Evolutionary conservation across 2,329 filamentous ascomycete genomes (phyloP).

Genomic region (Alternaria tenuissima): DNA sequence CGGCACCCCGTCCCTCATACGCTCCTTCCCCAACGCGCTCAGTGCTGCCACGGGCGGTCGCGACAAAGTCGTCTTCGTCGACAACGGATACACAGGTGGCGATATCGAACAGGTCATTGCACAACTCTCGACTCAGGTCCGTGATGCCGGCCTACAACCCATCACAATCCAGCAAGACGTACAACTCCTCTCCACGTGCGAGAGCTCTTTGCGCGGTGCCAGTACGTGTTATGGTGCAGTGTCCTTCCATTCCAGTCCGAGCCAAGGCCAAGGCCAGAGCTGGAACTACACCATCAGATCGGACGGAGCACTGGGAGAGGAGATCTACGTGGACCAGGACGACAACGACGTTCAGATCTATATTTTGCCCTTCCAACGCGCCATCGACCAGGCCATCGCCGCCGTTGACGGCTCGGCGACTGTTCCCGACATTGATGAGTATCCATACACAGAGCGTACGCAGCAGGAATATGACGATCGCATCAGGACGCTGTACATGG

Average conservation of each 20-base stretch:
- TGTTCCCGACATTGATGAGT: conserved; percentile 64
- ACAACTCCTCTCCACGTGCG: conserved; percentile 70
- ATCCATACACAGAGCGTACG: conserved; percentile 77
- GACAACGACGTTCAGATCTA: conserved; percentile 82
- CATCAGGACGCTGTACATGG: conserved; percentile 76
- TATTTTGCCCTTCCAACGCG: conserved; percentile 78
- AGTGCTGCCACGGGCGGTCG: conserved; percentile 64
- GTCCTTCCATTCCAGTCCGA: conserved; percentile 78
- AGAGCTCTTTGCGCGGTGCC: conserved; percentile 65
- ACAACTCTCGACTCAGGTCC: conserved; percentile 66
- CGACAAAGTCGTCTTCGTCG: conserved; percentile 78
- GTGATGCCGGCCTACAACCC: conserved; percentile 63
- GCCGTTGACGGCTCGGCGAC: conserved; percentile 57
- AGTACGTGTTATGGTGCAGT: conserved; percentile 77
- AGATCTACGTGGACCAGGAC: conserved; percentile 69
- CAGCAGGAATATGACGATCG: conserved; percentile 69
- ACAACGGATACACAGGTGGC: conserved; percentile 73
- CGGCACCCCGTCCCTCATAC: conserved; percentile 67
- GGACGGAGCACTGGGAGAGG: conserved; percentile 73
- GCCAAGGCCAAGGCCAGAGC: conserved; percentile 68
- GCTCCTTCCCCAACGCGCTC: conserved; percentile 71
- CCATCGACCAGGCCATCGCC: conserved; percentile 78
- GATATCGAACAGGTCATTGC: conserved; percentile 77
- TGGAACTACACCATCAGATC: conserved; percentile 91
- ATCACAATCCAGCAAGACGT: conserved; percentile 63